These are phyloP conservation scores for Rhizoclosmatium globosum DNA, from an alignment of 192 early-diverging fungal species.

Conservation along the genomic window DNA sequence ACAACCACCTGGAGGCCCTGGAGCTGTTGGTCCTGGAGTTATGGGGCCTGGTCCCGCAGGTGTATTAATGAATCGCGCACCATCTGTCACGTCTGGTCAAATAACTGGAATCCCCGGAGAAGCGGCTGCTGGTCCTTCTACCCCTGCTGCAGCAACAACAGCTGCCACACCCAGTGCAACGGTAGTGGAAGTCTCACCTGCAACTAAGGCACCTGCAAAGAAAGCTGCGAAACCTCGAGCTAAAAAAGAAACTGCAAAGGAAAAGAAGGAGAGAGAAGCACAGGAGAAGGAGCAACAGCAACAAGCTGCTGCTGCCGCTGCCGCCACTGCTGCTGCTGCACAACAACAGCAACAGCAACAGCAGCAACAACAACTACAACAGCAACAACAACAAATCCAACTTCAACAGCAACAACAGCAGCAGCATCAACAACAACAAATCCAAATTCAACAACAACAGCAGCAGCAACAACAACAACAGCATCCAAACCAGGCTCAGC, in stretches of 20 bases:
- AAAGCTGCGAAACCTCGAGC: background rate
- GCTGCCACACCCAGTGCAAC: background rate
- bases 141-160: background rate
- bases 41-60: background rate
- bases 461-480: background rate
- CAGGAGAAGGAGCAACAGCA: slow-evolving; percentile 6
- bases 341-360: slow-evolving; percentile 3
- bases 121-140: background rate
- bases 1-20: slow-evolving; percentile 4
- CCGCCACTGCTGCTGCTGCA: background rate
- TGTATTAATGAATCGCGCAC: background rate
- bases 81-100: background rate
- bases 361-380: slow-evolving; percentile 1
- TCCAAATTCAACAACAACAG: background rate
- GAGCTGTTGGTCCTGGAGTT: background rate
- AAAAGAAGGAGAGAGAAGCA: background rate
- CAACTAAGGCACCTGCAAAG: background rate
- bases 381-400: background rate
- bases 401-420: slow-evolving; percentile 4
- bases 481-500: background rate
- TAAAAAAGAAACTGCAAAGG: background rate
- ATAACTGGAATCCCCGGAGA: background rate
- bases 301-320: slow-evolving; percentile 2
- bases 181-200: background rate
- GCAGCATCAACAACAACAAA: slow-evolving; percentile 5